Evolutionary conservation across 306 rosid genomes (phyloP).

Genomic region (Prinsepia uniflora): DNA sequence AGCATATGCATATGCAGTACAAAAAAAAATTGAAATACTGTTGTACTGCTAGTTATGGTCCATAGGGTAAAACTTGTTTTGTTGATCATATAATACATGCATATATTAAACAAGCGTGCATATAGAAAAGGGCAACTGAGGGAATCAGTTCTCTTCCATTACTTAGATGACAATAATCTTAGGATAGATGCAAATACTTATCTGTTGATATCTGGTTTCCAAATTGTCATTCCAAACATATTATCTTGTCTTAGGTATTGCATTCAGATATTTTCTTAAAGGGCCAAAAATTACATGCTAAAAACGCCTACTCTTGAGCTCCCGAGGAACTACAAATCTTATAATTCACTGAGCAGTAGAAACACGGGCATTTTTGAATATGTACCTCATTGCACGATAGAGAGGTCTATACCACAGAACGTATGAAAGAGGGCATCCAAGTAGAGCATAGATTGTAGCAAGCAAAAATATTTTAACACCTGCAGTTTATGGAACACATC

Average conservation of each 20-base stretch:
- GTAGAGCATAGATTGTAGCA: conserved; percentile 81
- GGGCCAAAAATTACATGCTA: background rate
- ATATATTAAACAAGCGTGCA: background rate
- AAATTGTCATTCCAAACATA: background rate
- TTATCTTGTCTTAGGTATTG: background rate
- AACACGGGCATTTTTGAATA: background rate
- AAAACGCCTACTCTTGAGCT: background rate
- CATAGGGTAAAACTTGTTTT: background rate
- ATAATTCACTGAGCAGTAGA: background rate
- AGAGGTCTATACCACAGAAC: conserved; percentile 98
- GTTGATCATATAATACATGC: background rate
- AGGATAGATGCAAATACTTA: background rate
- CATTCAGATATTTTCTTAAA: background rate
- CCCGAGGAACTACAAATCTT: background rate
- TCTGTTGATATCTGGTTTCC: background rate
- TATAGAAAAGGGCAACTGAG: background rate
- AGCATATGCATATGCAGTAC: background rate
- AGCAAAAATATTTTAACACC: conserved; percentile 93
- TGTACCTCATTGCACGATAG: conserved; percentile 94
- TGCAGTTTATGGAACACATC: conserved; percentile 38
- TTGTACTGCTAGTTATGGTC: background rate
- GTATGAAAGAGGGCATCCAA: conserved; percentile 89
- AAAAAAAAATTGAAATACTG: background rate
- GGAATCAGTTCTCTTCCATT: background rate
- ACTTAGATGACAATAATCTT: background rate